These are phyloP conservation scores for Salicornia ramosissima DNA, from an alignment of 148 eudicot species.

Conservation along the genomic window DNA sequence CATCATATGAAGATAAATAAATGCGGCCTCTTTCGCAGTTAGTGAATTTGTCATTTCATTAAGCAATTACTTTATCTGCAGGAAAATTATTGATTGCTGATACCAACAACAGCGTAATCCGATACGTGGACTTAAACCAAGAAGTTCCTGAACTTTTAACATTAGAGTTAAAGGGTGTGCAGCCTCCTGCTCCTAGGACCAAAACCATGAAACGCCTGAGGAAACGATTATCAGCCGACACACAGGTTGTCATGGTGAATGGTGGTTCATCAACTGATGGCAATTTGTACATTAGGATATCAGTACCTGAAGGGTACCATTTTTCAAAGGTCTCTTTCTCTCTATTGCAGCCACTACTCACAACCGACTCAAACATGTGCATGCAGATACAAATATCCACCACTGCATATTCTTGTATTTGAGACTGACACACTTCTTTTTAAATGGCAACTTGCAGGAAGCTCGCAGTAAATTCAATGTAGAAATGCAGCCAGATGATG, in stretches of 20 bases:
- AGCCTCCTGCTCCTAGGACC: slow-evolving; percentile 61
- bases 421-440: not conserved
- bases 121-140: slow-evolving; percentile 63
- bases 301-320: slow-evolving; percentile 88
- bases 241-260: slow-evolving; percentile 46
- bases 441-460: slow-evolving; percentile 52
- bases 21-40: not conserved
- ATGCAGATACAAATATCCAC: not conserved
- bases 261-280: slow-evolving; percentile 75
- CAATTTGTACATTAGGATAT: slow-evolving; percentile 50
- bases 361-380: too few species aligned
- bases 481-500: slow-evolving; percentile 71
- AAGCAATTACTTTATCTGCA: slow-evolving; percentile 27
- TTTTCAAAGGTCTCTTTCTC: slow-evolving; percentile 77
- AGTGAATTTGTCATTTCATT: not conserved
- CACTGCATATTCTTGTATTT: not conserved
- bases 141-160: slow-evolving; percentile 52
- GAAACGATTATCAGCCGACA: slow-evolving; percentile 58
- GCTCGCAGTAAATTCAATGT: slow-evolving; percentile 78
- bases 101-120: slow-evolving; percentile 81
- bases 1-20: not conserved
- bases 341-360: slow-evolving; percentile 11
- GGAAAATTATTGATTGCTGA: slow-evolving; percentile 80
- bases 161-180: slow-evolving; percentile 81
- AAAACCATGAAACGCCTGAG: slow-evolving; percentile 75